Conservation (phyloP, 176 grass and related monocot species). For the Triticum monococcum region DNA sequence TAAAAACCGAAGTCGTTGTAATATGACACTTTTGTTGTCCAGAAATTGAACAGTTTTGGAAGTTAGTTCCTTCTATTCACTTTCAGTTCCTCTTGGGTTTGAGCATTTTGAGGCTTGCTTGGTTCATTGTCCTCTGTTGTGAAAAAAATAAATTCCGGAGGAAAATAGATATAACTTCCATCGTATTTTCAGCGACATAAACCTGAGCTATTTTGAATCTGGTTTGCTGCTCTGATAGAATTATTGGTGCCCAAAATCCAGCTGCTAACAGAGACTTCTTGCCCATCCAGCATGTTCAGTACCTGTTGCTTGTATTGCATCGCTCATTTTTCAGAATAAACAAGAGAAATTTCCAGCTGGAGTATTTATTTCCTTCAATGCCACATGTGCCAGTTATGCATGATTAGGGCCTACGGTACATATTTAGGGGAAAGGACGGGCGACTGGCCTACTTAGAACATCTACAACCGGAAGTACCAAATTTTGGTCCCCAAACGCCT, state of each 20-base stretch:
- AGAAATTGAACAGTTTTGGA: constrained; percentile 21
- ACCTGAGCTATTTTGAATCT: too few relatives aligned
- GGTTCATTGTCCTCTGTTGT: neutral
- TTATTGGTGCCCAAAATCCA: neutral
- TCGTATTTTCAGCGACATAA: neutral
- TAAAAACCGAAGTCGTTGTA: constrained; percentile 26
- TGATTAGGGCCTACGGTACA: too few relatives aligned
- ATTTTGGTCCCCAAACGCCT: too few relatives aligned
- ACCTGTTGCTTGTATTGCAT: neutral
- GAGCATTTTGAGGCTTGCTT: neutral
- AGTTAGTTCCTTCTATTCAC: neutral
- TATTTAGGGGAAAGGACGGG: too few relatives aligned
- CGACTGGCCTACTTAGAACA: too few relatives aligned
- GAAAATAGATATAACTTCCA: neutral
- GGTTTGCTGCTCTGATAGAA: neutral
- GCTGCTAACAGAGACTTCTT: neutral
- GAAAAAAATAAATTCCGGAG: neutral
- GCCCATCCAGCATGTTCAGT: neutral
- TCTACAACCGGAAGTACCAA: too few relatives aligned
- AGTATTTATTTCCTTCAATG: neutral
- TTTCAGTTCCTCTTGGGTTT: neutral
- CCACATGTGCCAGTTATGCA: neutral
- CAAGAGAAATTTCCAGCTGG: neutral
- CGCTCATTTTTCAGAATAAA: neutral
- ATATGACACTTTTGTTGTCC: neutral